phyloP scores from a whole-genome alignment of 148 eudicot genomes.

The Rhododendron mucronatum region DNA sequence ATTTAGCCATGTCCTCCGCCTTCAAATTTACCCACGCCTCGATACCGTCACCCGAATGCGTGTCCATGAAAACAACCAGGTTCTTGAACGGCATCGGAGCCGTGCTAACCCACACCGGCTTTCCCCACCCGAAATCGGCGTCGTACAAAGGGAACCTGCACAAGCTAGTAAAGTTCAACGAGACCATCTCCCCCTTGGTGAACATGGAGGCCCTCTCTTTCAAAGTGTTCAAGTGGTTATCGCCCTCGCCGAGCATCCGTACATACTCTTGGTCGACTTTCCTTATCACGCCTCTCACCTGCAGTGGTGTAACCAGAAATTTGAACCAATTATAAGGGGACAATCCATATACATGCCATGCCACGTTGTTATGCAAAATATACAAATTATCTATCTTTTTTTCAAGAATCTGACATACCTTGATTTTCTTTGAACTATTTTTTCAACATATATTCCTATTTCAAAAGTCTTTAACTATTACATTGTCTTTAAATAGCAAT shows the following conservation, averaged over 20 bases:
- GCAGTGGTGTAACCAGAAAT: not conserved
- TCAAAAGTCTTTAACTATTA: too few relatives aligned
- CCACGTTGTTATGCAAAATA: too few relatives aligned
- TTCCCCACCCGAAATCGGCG: constrained; percentile 38
- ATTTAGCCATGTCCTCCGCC: constrained; percentile 4
- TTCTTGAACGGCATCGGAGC: constrained; percentile 3
- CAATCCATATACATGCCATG: too few relatives aligned
- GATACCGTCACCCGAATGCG: not conserved
- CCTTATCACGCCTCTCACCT: not conserved
- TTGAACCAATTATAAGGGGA: too few relatives aligned
- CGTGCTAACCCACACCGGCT: constrained; percentile 15
- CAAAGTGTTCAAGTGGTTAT: constrained; percentile 8
- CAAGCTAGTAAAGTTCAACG: constrained; percentile 20
- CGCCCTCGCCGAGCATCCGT: constrained; percentile 7
- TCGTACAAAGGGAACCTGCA: constrained; percentile 19
- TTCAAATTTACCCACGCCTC: constrained; percentile 5
- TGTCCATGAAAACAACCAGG: constrained; percentile 11
- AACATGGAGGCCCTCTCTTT: not conserved
- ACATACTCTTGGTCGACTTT: not conserved
- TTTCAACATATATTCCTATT: too few relatives aligned
- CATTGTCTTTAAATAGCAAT: too few relatives aligned
- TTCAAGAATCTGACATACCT: too few relatives aligned
- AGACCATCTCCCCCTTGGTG: constrained; percentile 10
- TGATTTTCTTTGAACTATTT: too few relatives aligned
- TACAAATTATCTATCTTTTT: too few relatives aligned